Conservation (phyloP, 2,329 filamentous ascomycete genomes). For the Drechslerella stenobrocha region DNA sequence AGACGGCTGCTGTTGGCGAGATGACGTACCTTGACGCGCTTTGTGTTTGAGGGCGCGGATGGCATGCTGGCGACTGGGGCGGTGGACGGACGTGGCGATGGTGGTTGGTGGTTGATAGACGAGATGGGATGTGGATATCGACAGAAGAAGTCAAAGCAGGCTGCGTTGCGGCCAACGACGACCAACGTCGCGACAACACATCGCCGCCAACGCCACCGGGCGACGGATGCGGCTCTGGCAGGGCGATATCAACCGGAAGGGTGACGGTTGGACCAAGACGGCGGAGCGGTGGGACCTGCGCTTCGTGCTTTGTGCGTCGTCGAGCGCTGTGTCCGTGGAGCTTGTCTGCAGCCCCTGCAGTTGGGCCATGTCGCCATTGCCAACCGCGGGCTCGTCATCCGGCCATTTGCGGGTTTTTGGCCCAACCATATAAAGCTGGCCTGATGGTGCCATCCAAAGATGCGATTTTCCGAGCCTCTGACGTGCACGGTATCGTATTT, state of each 20-base stretch:
- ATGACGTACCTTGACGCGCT: conserved; percentile 46
- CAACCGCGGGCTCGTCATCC: conserved; percentile 41
- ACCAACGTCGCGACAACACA: neutral
- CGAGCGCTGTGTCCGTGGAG: neutral
- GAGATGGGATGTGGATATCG: conserved; percentile 13
- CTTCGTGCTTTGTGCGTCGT: too few species aligned
- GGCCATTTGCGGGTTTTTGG: conserved; percentile 9
- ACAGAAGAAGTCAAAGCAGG: too few species aligned
- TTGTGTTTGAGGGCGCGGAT: conserved; percentile 41
- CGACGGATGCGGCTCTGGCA: too few species aligned
- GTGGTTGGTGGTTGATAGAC: conserved; percentile 7
- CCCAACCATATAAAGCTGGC: conserved; percentile 1
- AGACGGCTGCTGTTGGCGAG: neutral
- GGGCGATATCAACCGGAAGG: too few species aligned
- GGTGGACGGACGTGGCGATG: neutral
- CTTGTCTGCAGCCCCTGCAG: neutral
- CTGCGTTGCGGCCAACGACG: neutral
- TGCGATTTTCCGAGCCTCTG: too few species aligned
- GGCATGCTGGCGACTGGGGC: conserved; percentile 20
- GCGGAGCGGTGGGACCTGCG: too few species aligned
- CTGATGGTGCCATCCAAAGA: conserved; percentile 3
- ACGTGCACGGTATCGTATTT: too few species aligned
- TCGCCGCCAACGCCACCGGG: too few species aligned
- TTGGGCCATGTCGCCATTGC: conserved; percentile 42
- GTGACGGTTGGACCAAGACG: neutral